phyloP scores from a whole-genome alignment of 129 eudicot genomes.

The Mikania micrantha region DNA sequence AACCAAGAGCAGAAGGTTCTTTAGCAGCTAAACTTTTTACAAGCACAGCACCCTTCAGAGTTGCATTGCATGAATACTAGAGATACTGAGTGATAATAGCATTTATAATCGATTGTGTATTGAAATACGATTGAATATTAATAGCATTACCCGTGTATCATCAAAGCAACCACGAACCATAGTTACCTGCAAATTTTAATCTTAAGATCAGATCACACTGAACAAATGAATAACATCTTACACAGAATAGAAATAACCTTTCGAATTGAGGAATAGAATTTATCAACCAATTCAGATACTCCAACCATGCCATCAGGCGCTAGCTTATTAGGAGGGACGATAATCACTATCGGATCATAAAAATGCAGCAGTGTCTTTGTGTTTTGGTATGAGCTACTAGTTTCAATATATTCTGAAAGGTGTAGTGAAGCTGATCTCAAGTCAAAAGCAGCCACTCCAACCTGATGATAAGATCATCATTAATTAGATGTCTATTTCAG shows the following conservation, averaged over 20 bases:
- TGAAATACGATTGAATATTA: not conserved
- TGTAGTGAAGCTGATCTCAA: slow-evolving; percentile 90
- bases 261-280: slow-evolving; percentile 60
- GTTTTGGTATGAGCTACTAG: slow-evolving; percentile 87
- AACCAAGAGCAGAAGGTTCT: slow-evolving; percentile 95
- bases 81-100: slow-evolving; percentile 19
- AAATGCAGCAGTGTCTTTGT: slow-evolving; percentile 87
- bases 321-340: slow-evolving; percentile 79
- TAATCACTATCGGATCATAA: slow-evolving; percentile 77
- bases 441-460: slow-evolving; percentile 98
- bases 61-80: slow-evolving; percentile 16
- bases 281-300: slow-evolving; percentile 76
- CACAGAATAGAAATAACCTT: slow-evolving; percentile 37
- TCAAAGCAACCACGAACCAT: slow-evolving; percentile 94
- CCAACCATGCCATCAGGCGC: slow-evolving; percentile 93
- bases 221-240: not conserved
- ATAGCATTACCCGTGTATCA: slow-evolving; percentile 68
- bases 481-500: not conserved
- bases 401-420: slow-evolving; percentile 93
- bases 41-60: slow-evolving; percentile 68
- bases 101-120: not conserved
- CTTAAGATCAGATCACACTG: slow-evolving; percentile 5
- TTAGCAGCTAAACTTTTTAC: slow-evolving; percentile 77
- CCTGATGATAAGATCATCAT: slow-evolving; percentile 35
- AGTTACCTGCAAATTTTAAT: slow-evolving; percentile 41